Percentiles rank a stretch among this genome's conserved stretches.
phyloP scores from a whole-genome alignment of 1,284 basidiomycete species.

The Rhodotorula sp. region DNA sequence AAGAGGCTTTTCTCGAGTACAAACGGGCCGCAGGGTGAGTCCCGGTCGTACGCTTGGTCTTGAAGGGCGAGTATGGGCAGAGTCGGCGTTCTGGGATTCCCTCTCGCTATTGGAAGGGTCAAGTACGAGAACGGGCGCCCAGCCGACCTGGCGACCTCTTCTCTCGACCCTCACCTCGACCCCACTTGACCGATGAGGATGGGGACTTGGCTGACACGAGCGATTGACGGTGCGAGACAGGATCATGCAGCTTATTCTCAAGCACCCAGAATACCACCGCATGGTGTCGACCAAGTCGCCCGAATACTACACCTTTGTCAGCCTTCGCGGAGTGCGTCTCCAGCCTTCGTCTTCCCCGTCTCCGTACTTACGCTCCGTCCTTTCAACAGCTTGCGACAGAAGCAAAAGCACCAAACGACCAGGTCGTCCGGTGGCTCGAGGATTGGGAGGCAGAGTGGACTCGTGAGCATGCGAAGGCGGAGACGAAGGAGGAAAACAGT shows the following conservation, averaged over 20 bases:
- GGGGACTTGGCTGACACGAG: neutral
- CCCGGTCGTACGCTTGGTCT: neutral
- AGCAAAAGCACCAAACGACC: neutral
- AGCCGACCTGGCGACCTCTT: too few relatives aligned
- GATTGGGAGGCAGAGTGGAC: constrained; percentile 3
- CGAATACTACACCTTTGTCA: constrained; percentile 29
- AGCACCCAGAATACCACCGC: constrained; percentile 25
- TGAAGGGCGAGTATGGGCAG: neutral
- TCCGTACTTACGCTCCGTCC: neutral
- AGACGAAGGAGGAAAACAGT: neutral
- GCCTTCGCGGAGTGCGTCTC: constrained; percentile 10
- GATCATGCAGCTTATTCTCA: constrained; percentile 22
- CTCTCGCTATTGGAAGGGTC: too few relatives aligned
- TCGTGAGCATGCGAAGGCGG: neutral
- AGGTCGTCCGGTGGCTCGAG: constrained; percentile 22
- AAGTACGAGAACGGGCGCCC: too few relatives aligned
- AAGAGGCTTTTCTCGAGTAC: constrained; percentile 33
- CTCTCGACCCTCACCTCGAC: too few relatives aligned
- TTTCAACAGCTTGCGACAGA: constrained; percentile 11
- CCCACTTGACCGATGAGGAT: too few relatives aligned
- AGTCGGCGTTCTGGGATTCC: too few relatives aligned
- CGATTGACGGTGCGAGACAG: neutral
- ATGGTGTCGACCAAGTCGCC: constrained; percentile 9
- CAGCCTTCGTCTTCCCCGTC: too few relatives aligned
- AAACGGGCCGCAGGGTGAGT: constrained; percentile 38